Evolutionary conservation across 768 basidiomycete species (phyloP).

Genomic region (Amanita pseudoporphyria): DNA sequence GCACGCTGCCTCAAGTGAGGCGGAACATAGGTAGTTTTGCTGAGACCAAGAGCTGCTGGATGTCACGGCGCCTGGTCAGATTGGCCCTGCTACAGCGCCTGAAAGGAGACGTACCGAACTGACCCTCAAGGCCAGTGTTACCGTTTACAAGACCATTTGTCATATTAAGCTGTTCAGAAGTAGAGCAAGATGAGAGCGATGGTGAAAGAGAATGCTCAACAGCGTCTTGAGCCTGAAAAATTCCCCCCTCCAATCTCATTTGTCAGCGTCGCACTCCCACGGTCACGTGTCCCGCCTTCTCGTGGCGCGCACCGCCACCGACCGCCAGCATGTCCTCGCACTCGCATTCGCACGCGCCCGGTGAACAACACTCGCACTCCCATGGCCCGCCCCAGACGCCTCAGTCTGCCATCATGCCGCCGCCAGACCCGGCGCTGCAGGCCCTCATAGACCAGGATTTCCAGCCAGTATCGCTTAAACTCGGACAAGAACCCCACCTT

Average conservation of each 20-base stretch:
- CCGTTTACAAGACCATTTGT: conserved; percentile 88
- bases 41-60: conserved; percentile 68
- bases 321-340: conserved; percentile 47
- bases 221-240: conserved; percentile 20
- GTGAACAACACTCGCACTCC: conserved; percentile 38
- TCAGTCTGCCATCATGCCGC: conserved; percentile 33
- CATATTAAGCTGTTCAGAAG: conserved; percentile 43
- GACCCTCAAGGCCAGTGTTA: conserved; percentile 58
- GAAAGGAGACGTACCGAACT: conserved; percentile 48
- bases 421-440: conserved; percentile 64
- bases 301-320: background rate
- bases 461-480: conserved; percentile 41
- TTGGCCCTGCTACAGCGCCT: conserved; percentile 6
- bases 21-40: conserved; percentile 80
- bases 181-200: conserved; percentile 22
- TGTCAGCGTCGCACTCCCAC: conserved; percentile 8
- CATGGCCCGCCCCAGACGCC: conserved; percentile 35
- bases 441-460: conserved; percentile 73
- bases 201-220: conserved; percentile 11
- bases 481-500: conserved; percentile 42
- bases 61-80: conserved; percentile 5
- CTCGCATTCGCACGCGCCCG: conserved; percentile 52
- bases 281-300: conserved; percentile 7
- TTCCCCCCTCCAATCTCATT: conserved; percentile 16
- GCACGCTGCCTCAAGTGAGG: conserved; percentile 89